Conservation (phyloP, 352 stramenopile species). For the Pythium dissotocum region DNA sequence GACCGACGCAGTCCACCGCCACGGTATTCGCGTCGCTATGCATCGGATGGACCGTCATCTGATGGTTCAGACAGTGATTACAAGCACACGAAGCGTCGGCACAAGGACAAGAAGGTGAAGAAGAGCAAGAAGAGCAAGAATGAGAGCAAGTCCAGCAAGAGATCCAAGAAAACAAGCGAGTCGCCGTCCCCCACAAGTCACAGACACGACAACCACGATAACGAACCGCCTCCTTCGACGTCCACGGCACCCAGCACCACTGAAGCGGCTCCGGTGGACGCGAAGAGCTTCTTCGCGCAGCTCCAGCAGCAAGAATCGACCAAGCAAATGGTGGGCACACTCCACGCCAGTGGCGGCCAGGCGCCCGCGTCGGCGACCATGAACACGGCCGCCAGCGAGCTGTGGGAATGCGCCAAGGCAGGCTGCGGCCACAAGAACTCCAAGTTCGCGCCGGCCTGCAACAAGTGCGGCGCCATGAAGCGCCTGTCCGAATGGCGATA, state of each 20-base stretch:
- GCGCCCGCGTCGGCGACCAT: slow-evolving; percentile 31
- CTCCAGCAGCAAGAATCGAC: slow-evolving; percentile 57
- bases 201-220: background rate
- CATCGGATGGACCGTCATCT: background rate
- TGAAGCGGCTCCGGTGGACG: slow-evolving; percentile 25
- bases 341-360: slow-evolving; percentile 52
- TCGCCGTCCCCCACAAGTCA: slow-evolving; percentile 2
- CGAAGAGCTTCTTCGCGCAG: slow-evolving; percentile 65
- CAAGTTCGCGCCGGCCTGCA: slow-evolving; percentile 60
- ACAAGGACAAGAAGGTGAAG: slow-evolving; percentile 25
- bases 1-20: slow-evolving; percentile 12
- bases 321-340: slow-evolving; percentile 59
- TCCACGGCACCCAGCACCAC: background rate
- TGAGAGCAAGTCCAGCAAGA: slow-evolving; percentile 9
- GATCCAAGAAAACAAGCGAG: background rate
- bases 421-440: slow-evolving; percentile 69
- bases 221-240: background rate
- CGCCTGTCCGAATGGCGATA: slow-evolving; percentile 76
- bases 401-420: slow-evolving; percentile 73
- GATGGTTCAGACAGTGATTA: background rate
- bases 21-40: background rate
- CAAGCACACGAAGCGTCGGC: background rate
- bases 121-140: slow-evolving; percentile 18
- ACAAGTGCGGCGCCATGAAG: slow-evolving; percentile 80
- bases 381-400: slow-evolving; percentile 33